A percentile compares a stretch with the other conserved stretches of the same genome.
phyloP scores from a whole-genome alignment of 306 rosid genomes.

The Alnus rubra region DNA sequence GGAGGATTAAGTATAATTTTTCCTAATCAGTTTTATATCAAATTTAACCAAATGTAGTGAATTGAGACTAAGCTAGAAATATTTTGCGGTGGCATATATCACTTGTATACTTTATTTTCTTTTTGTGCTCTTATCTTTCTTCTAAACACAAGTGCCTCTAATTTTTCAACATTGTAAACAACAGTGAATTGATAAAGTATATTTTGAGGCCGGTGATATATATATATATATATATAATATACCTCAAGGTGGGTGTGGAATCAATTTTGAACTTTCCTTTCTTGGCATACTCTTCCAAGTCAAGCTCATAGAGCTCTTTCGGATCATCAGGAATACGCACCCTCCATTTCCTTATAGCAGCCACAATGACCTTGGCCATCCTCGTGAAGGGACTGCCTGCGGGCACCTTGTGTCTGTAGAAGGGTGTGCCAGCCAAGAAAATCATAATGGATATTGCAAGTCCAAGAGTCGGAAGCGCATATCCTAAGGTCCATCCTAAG shows the following conservation, averaged over 20 bases:
- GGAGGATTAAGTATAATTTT: too few species aligned
- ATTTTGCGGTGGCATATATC: not conserved
- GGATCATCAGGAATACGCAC: slow-evolving; percentile 61
- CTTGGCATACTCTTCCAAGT: slow-evolving; percentile 40
- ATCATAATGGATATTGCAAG: slow-evolving; percentile 57
- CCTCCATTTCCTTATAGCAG: slow-evolving; percentile 61
- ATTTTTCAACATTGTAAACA: too few species aligned
- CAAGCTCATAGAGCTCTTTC: slow-evolving; percentile 59
- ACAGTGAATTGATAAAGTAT: too few species aligned
- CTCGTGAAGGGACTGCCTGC: slow-evolving; percentile 47
- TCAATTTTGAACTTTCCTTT: slow-evolving; percentile 59
- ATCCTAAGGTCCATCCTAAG: slow-evolving; percentile 88
- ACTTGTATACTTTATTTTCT: too few species aligned
- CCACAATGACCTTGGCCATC: slow-evolving; percentile 69
- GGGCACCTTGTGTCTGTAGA: slow-evolving; percentile 71
- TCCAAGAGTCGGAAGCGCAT: slow-evolving; percentile 84
- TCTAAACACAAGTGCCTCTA: too few species aligned
- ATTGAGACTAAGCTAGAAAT: not conserved
- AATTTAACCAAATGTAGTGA: too few species aligned
- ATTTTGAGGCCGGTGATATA: too few species aligned
- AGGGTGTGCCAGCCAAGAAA: slow-evolving; percentile 66
- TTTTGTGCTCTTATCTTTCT: too few species aligned
- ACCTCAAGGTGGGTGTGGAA: slow-evolving; percentile 77
- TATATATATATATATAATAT: slow-evolving; percentile 3
- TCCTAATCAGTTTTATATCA: too few species aligned